Evolutionary conservation across 352 stramenopile species (phyloP), one percentile per base, ranked within the genome.

Genomic region (Blastocystis sp.): DNA sequence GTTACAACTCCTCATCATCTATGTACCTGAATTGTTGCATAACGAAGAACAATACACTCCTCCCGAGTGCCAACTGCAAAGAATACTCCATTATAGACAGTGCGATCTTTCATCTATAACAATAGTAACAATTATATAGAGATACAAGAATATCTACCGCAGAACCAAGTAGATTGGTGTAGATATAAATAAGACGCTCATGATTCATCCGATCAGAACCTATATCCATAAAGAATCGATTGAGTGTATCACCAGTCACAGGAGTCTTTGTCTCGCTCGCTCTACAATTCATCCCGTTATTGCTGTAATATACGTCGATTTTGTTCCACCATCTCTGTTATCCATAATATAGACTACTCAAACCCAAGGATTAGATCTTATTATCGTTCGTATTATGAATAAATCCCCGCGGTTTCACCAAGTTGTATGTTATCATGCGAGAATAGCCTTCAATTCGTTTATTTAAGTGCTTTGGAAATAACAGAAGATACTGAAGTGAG

Each of bases 31-130:
- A 78, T 57, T 19, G 42, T 78, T 1, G 37, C 19, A 29, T 59
- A 59, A 29, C 66, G 35, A 29, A 78, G 11, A 19, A 78, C 66
- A 29, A 78, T 6, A 16, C 43, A 37, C 11, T 78, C 58, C 19
- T 78, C 21, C 16, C n/a, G 12, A 2, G 19, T 37, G 19, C 32
- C 32, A 35, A 58, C n/a, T 37, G 66, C 49, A 39, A n/a, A 78
- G 39, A 78, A 78, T 14, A 58, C 12, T 32, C 66, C 66, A 16
- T 54, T 78, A 59, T 78, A 78, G 37, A 78, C n/a, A 58, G 66
- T 78, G 21, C 9, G 16, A 78, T 78, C 66, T 59, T 78, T 46
- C 39, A 78, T 39, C 66, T 78, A 59, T 4, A 16, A 35, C 24
- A 58, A 27, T 29, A 1, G 16, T 35, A 12, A 6, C 6, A 1